phyloP scores from a whole-genome alignment of 345 rosid species.

The Populus euphratica region DNA sequence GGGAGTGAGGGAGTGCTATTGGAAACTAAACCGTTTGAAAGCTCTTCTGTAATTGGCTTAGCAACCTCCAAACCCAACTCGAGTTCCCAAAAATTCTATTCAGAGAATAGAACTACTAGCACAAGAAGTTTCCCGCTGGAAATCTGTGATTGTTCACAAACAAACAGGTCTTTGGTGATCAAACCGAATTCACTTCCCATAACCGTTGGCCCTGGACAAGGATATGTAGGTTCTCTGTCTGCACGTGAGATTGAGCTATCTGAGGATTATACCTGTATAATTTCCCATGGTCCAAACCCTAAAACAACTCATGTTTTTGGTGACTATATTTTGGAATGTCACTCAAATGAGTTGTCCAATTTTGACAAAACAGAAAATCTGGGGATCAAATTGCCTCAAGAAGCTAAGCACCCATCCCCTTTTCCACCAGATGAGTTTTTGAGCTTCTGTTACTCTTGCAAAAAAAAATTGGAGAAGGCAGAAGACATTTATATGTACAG shows the following conservation, averaged over 20 bases:
- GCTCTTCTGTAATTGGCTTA: too few relatives aligned
- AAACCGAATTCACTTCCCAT: conserved; percentile 20
- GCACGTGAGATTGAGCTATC: conserved; percentile 77
- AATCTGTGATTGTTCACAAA: conserved; percentile 14
- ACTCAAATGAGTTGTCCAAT: conserved; percentile 30
- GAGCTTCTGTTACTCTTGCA: conserved; percentile 67
- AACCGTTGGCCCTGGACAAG: conserved; percentile 25
- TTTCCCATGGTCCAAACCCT: conserved; percentile 72
- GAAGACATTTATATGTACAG: conserved; percentile 78
- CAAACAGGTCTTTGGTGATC: neutral
- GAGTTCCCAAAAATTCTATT: conserved; percentile 22
- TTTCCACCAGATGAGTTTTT: conserved; percentile 45
- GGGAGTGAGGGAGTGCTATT: conserved; percentile 51
- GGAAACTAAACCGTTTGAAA: conserved; percentile 36
- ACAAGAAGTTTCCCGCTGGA: neutral
- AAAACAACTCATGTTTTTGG: conserved; percentile 78
- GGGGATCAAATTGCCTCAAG: conserved; percentile 15
- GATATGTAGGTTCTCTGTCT: conserved; percentile 32
- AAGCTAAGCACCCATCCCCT: conserved; percentile 11
- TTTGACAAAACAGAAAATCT: conserved; percentile 11
- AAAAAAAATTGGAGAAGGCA: conserved; percentile 49
- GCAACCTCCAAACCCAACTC: too few relatives aligned
- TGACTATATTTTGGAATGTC: conserved; percentile 67
- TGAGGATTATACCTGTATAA: conserved; percentile 90
- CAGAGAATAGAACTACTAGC: conserved; percentile 5